Conservation (phyloP, 441 rosid species). For the Brassica hybrid region DNA sequence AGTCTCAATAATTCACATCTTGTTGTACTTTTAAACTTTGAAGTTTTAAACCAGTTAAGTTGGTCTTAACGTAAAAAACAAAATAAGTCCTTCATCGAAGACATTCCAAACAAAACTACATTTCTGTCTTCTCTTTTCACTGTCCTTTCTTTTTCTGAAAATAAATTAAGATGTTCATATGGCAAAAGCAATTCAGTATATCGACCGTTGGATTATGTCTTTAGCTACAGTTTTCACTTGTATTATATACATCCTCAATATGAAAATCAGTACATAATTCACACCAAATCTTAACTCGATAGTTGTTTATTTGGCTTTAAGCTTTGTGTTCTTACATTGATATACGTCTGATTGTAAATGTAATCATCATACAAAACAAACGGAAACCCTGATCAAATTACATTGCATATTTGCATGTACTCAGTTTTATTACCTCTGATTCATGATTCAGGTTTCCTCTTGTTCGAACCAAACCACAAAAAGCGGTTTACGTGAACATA, state of each 20-base stretch:
- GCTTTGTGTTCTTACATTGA: neutral
- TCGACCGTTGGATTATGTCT: conserved; percentile 29
- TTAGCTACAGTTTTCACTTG: neutral
- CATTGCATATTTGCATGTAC: neutral
- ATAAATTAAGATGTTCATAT: neutral
- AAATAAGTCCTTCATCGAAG: conserved; percentile 33
- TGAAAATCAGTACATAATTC: neutral
- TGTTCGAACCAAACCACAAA: conserved; percentile 58
- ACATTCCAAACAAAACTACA: conserved; percentile 36
- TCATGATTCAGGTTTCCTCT: conserved; percentile 24
- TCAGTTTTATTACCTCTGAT: neutral
- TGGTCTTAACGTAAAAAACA: conserved; percentile 38
- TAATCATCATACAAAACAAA: neutral
- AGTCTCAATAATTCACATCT: conserved; percentile 30
- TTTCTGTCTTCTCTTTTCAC: conserved; percentile 40
- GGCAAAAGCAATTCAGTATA: conserved; percentile 23
- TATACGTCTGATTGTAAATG: conserved; percentile 1
- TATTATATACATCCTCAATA: neutral
- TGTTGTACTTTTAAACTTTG: conserved; percentile 31
- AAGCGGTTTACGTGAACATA: neutral
- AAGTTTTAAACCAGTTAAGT: conserved; percentile 32
- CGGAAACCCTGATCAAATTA: conserved; percentile 8
- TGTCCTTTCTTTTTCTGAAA: conserved; percentile 36
- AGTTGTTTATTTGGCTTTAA: neutral
- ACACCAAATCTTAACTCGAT: conserved; percentile 16